A percentile compares a stretch with the other conserved stretches of the same genome.
Evolutionary conservation across 1,139 yeast genomes (phyloP).

Genomic region (Taiozyma onychis): DNA sequence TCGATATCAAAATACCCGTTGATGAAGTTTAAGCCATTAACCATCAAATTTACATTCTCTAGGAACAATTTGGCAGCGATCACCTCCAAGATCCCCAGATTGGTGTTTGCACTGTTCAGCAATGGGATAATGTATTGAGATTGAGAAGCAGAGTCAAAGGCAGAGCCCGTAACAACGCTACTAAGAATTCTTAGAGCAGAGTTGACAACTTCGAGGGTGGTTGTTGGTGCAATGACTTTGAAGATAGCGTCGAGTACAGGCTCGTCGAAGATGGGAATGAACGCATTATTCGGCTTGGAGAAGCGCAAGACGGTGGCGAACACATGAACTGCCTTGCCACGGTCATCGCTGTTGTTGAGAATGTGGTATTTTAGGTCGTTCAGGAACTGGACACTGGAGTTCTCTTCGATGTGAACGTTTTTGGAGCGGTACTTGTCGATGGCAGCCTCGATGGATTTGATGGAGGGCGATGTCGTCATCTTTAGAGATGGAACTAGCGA

Average conservation of each 20-base stretch:
- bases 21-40: conserved; percentile 16
- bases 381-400: conserved; percentile 13
- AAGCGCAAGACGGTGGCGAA: conserved; percentile 13
- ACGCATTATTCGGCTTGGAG: conserved; percentile 10
- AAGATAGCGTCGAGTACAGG: conserved; percentile 8
- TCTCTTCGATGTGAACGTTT: conserved; percentile 14
- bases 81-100: conserved; percentile 12
- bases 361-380: conserved; percentile 17
- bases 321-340: conserved; percentile 7
- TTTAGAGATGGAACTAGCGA: not conserved
- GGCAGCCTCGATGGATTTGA: conserved; percentile 15
- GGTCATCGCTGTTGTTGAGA: conserved; percentile 11
- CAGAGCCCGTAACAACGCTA: conserved; percentile 12
- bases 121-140: conserved; percentile 15
- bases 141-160: conserved; percentile 10
- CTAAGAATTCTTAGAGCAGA: conserved; percentile 13
- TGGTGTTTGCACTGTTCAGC: conserved; percentile 15
- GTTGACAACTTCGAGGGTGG: conserved; percentile 4
- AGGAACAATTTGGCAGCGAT: conserved; percentile 15
- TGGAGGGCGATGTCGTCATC: conserved; percentile 2
- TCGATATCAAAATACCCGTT: conserved; percentile 17
- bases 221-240: conserved; percentile 6
- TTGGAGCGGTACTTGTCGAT: conserved; percentile 14
- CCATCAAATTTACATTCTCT: conserved; percentile 18
- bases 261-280: conserved; percentile 6